Evolutionary conservation across 2,329 filamentous ascomycete species (phyloP).

Genomic region (Endocalyx cinctus): DNA sequence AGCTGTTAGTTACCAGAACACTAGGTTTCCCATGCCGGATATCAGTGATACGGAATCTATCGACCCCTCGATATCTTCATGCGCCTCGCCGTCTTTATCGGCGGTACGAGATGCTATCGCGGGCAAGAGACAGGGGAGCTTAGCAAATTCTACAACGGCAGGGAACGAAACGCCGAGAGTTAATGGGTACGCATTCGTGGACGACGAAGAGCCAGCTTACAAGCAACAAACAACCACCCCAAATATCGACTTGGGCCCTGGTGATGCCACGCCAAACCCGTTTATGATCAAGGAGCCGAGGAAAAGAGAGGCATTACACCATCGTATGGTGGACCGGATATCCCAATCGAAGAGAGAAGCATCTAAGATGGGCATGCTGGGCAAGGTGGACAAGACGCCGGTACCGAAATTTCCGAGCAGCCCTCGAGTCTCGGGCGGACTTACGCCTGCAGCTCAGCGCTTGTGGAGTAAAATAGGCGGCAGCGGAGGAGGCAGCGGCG

Average conservation of each 20-base stretch:
- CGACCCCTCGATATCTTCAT: slow-evolving; percentile 69
- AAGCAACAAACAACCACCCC: slow-evolving; percentile 36
- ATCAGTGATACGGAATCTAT: slow-evolving; percentile 36
- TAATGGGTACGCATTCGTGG: slow-evolving; percentile 91
- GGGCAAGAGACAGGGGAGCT: slow-evolving; percentile 59
- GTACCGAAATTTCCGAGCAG: slow-evolving; percentile 69
- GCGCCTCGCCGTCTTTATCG: slow-evolving; percentile 82
- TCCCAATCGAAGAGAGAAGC: slow-evolving; percentile 65
- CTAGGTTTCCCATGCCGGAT: slow-evolving; percentile 59
- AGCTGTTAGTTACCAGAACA: slow-evolving; percentile 76
- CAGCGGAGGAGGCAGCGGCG: slow-evolving; percentile 23
- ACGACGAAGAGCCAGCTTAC: slow-evolving; percentile 63
- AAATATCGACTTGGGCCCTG: slow-evolving; percentile 54
- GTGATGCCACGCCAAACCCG: slow-evolving; percentile 65
- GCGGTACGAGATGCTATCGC: slow-evolving; percentile 80
- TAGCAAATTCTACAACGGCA: slow-evolving; percentile 55
- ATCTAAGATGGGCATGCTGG: slow-evolving; percentile 54
- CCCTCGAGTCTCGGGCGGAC: slow-evolving; percentile 48
- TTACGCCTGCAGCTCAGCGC: slow-evolving; percentile 72
- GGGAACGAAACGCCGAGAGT: slow-evolving; percentile 82
- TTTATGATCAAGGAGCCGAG: slow-evolving; percentile 75
- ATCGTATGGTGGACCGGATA: slow-evolving; percentile 80
- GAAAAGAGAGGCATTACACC: slow-evolving; percentile 74
- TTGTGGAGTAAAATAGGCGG: slow-evolving; percentile 59
- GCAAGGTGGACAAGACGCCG: slow-evolving; percentile 54